Evolutionary conservation across 2,329 filamentous ascomycete species (phyloP), one percentile per base, ranked within the genome.

Genomic region (Penicillium polonicum): DNA sequence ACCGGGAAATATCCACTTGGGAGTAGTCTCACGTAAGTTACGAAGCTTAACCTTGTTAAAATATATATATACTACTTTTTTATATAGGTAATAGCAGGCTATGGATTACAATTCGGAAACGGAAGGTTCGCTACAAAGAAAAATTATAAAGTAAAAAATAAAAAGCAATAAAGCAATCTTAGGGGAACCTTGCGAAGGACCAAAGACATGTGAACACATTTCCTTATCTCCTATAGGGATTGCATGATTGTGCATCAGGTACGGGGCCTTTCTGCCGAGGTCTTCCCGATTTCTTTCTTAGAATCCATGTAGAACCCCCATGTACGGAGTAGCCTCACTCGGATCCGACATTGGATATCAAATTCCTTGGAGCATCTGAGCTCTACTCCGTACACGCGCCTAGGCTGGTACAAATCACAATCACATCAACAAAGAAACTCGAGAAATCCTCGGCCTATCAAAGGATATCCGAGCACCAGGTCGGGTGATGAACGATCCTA

Each of bases 401-500:
- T 23, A 5, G 17, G 29, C 15, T 15, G 15, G 48, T 35, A 12
- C 6, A 6, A 38, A 31, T 41, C 35, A 21, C 35, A 38, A 38
- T 27, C 33, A 31, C 27, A 50, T 5, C 21, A n/a, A 43, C n/a
- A 39, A 39, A 39, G 36, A 39, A 39, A 39, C n/a, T 19, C 5
- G 36, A 19, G n/a, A 19, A 39, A 12, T 39, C 19, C 36, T 46
- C 10, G 25, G 45, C 33, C 23, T 42, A 29, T 44, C 17, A 52
- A 25, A 25, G 29, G 29, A 39, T 52, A 52, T 44, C 51, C 51
- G 51, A 53, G 51, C 51, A 23, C 42, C n/a, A 17, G 45, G 52
- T 55, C 52, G 52, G 52, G 36, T 55, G 52, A 53, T 48, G 13
- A 21, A n/a, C 27, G 21, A n/a, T 21, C 9, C 1, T 1, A 43